Base-by-base conservation (phyloP, 768 basidiomycete genomes). In the Panus rudis region DNA sequence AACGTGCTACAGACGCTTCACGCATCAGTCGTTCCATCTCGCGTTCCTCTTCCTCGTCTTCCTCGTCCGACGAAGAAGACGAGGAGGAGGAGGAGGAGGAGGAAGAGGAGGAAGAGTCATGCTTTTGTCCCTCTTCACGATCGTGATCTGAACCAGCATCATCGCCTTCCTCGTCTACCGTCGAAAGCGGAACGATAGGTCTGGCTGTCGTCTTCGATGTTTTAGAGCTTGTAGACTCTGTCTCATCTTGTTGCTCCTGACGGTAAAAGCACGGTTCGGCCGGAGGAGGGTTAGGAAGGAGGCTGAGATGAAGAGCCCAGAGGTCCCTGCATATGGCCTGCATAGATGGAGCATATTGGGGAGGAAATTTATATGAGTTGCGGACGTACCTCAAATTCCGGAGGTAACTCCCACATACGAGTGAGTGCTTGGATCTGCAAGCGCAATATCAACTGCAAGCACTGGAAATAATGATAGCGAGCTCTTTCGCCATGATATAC, bases 401-500 rank as follows among this genome's bases (percentile, higher is more conserved):
- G 56, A 6, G 89, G 89, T 17, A 92, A 68, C n/a, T 66, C 59
- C 90, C 90, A 92, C 8, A 78, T 51, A 11, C 56, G 54, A 4
- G 58, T 71, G 45, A 92, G 60, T n/a, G 72, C 71, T 5, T 64
- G 67, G 11, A 92, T 65, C 61, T 96, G 92, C 52, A 81, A 76
- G 24, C 92, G 73, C 10, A 94, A 66, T 42, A 96, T 65, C 1
- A 90, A 64, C 60, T 96, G 93, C 26, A 89, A 68, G 53, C 85
- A 87, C 50, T 92, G 84, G 48, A 89, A 85, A 52, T 88, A 89
- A 45, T 84, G 79, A 57, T 75, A 91, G 28, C 80, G 73, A 12
- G 81, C 88, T 45, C 84, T 73, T 13, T 78, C 72, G 6, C 91
- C 92, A 52, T 91, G 83, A 54, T 91, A 93, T 33, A 90, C 92